Conservation (phyloP, 208 protist species). For the Novymonas esmeraldas region DNA sequence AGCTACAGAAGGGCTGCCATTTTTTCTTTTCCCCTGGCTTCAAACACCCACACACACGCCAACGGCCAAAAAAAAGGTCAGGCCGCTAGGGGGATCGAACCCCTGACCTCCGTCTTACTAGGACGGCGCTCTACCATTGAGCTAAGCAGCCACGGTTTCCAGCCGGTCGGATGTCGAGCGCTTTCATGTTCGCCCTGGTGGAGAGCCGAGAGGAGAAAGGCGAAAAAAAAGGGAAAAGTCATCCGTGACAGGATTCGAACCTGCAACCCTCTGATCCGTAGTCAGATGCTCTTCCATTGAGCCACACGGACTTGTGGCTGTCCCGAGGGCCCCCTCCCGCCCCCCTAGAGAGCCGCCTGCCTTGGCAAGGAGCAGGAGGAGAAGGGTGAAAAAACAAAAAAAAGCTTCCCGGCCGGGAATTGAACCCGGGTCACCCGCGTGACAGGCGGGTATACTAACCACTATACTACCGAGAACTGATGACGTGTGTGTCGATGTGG, state of each 20-base stretch:
- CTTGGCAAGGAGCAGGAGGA: too few relatives aligned
- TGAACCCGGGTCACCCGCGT: conserved; percentile 22
- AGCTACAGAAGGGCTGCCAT: conserved; percentile 46
- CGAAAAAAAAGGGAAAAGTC: too few relatives aligned
- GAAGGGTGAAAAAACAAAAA: too few relatives aligned
- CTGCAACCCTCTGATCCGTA: conserved; percentile 91
- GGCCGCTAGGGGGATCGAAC: conserved; percentile 90
- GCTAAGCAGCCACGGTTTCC: conserved; percentile 86
- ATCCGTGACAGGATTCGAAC: conserved; percentile 91
- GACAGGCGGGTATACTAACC: conserved; percentile 29
- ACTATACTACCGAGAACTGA: conserved; percentile 35
- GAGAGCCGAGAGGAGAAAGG: too few relatives aligned
- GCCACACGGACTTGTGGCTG: conserved; percentile 76
- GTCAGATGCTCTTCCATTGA: conserved; percentile 92
- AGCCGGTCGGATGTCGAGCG: too few relatives aligned
- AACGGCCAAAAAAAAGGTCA: conserved; percentile 29
- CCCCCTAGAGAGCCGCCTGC: too few relatives aligned
- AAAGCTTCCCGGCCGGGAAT: conserved; percentile 29
- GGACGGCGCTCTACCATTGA: conserved; percentile 89
- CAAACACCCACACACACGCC: neutral
- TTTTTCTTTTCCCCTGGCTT: neutral
- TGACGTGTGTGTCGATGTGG: too few relatives aligned
- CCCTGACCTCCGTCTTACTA: conserved; percentile 90
- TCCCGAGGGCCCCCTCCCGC: too few relatives aligned
- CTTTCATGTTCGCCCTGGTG: too few relatives aligned